Conservation (phyloP, 768 basidiomycete genomes). For the Tylopilus rubrobrunneus region DNA sequence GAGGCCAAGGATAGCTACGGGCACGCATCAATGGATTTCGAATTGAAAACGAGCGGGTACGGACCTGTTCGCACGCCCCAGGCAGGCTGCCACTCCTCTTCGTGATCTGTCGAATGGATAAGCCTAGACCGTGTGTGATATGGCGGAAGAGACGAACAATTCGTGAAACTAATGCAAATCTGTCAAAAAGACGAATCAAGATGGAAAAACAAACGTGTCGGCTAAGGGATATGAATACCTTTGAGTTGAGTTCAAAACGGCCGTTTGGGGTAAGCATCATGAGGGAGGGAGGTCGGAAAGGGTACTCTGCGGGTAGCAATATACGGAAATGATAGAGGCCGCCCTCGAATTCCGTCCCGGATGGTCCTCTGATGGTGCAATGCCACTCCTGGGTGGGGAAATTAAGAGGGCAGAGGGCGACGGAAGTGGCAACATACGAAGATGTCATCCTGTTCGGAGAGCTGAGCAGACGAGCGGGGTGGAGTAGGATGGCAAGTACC, state of each 20-base stretch:
- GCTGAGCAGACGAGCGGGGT: conserved; percentile 8
- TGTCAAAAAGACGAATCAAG: conserved; percentile 26
- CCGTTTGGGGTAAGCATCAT: conserved; percentile 96
- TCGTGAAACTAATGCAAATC: conserved; percentile 94
- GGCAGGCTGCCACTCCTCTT: conserved; percentile 96
- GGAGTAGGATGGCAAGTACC: conserved; percentile 38
- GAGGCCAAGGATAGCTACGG: conserved; percentile 75
- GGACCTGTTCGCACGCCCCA: conserved; percentile 95
- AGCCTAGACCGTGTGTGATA: conserved; percentile 28
- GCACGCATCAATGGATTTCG: conserved; percentile 9
- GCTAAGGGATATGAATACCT: conserved; percentile 48
- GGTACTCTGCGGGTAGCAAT: conserved; percentile 88
- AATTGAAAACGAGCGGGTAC: conserved; percentile 20
- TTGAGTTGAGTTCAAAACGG: conserved; percentile 94
- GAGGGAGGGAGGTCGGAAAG: conserved; percentile 93
- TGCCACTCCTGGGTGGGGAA: conserved; percentile 74
- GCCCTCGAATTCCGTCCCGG: conserved; percentile 88
- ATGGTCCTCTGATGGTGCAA: conserved; percentile 88
- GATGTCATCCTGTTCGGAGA: conserved; percentile 65
- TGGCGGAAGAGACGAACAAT: conserved; percentile 50
- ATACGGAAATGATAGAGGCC: conserved; percentile 97
- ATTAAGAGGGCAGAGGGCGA: conserved; percentile 19
- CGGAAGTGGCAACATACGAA: conserved; percentile 52
- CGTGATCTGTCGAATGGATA: conserved; percentile 61
- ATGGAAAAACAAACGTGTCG: conserved; percentile 13